These are phyloP conservation scores for Medicago arabica DNA, from an alignment of 306 rosid species.

Conservation along the genomic window DNA sequence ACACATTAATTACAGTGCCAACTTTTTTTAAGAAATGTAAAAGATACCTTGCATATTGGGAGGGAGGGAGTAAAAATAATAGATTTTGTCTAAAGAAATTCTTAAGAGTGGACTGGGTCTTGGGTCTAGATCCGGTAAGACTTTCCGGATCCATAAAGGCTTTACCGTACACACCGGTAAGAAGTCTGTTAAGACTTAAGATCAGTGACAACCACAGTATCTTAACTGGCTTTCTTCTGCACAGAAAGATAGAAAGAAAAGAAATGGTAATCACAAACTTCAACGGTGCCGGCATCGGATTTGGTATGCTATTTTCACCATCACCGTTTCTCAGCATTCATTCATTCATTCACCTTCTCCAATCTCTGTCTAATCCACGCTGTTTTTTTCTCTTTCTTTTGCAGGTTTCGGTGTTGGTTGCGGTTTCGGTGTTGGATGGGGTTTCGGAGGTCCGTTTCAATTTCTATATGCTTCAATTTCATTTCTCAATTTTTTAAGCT, in stretches of 20 bases:
- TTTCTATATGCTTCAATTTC: constrained; percentile 35
- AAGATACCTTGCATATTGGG: no score
- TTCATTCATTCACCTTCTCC: not conserved
- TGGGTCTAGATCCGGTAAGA: not conserved
- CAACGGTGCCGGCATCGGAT: constrained; percentile 85
- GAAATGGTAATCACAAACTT: constrained; percentile 84
- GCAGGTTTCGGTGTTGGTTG: constrained; percentile 94
- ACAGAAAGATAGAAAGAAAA: constrained; percentile 3
- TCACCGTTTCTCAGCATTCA: not conserved
- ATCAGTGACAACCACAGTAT: no score
- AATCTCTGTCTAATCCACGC: not conserved
- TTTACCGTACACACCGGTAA: not conserved
- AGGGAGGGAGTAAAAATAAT: no score
- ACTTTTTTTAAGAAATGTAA: no score
- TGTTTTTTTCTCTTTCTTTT: not conserved
- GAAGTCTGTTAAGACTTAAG: no score
- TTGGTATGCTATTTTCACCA: constrained; percentile 57
- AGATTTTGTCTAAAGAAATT: no score
- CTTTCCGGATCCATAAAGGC: constrained; percentile 16
- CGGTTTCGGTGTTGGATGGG: constrained; percentile 97
- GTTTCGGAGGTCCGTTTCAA: constrained; percentile 81
- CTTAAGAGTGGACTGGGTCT: no score
- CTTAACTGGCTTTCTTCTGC: not conserved
- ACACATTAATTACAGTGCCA: no score
- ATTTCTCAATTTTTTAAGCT: not conserved